Conservation (phyloP, 1,284 basidiomycete genomes). For the Tilletia walkeri region DNA sequence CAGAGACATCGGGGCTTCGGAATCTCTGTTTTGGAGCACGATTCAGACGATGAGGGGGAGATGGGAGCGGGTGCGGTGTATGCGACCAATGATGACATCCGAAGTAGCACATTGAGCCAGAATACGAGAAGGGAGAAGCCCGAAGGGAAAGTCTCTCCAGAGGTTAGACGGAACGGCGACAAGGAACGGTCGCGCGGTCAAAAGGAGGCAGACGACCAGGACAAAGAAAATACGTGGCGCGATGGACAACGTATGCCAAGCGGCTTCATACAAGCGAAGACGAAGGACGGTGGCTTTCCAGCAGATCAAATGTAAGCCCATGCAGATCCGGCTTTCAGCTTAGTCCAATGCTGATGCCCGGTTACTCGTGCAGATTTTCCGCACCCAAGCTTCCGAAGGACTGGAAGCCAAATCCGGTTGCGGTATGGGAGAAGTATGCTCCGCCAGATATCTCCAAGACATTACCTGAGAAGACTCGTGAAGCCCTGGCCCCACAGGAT, state of each 20-base stretch:
- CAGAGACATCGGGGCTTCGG: slow-evolving; percentile 62
- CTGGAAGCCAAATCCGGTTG: slow-evolving; percentile 79
- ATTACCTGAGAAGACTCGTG: neutral
- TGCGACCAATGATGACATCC: slow-evolving; percentile 33
- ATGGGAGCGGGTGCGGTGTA: slow-evolving; percentile 66
- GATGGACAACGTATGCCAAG: slow-evolving; percentile 72
- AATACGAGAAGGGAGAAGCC: neutral
- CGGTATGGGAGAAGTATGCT: slow-evolving; percentile 66
- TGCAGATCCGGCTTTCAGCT: neutral
- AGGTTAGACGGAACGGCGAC: neutral
- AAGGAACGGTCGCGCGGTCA: neutral
- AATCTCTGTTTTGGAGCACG: slow-evolving; percentile 78
- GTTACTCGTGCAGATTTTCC: slow-evolving; percentile 62
- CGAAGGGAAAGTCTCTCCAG: neutral
- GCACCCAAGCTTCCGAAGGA: slow-evolving; percentile 73
- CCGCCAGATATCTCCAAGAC: slow-evolving; percentile 23
- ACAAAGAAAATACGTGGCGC: slow-evolving; percentile 59
- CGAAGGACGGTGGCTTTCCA: slow-evolving; percentile 9
- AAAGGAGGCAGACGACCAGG: neutral
- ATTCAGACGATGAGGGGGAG: slow-evolving; percentile 75
- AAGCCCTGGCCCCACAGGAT: neutral
- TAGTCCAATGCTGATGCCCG: slow-evolving; percentile 60
- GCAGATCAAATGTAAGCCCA: neutral
- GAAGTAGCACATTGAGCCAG: slow-evolving; percentile 21
- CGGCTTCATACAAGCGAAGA: slow-evolving; percentile 63